phyloP scores from a whole-genome alignment of 2,329 filamentous ascomycete species.

The Peltaster fructicola region DNA sequence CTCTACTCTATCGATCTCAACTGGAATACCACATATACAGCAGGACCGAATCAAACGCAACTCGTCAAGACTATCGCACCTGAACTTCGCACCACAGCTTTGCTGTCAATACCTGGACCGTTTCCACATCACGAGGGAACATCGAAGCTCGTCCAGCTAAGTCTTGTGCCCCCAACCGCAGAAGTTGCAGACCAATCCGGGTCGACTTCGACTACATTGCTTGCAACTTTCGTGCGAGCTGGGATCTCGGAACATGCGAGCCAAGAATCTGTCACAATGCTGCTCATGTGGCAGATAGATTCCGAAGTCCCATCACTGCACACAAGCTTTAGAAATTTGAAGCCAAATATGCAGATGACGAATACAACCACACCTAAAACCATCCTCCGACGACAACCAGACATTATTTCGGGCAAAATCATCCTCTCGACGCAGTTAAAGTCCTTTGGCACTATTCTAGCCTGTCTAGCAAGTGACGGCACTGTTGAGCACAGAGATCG shows the following conservation, averaged over 20 bases:
- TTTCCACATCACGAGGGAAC: conserved; percentile 12
- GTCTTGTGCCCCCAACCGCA: conserved; percentile 31
- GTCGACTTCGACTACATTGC: conserved; percentile 31
- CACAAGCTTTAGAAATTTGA: conserved; percentile 21
- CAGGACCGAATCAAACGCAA: conserved; percentile 3
- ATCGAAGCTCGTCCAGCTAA: conserved; percentile 12
- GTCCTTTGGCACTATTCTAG: conserved; percentile 53
- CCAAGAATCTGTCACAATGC: conserved; percentile 51
- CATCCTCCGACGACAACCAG: conserved; percentile 45
- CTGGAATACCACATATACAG: conserved; percentile 43
- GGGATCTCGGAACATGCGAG: conserved; percentile 19
- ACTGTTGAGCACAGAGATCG: conserved; percentile 66
- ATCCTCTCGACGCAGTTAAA: conserved; percentile 50
- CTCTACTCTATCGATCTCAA: conserved; percentile 56
- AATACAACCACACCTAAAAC: conserved; percentile 15
- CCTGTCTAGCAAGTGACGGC: conserved; percentile 62
- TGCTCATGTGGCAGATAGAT: conserved; percentile 67
- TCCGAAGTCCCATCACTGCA: conserved; percentile 24
- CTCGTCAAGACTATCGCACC: conserved; percentile 7
- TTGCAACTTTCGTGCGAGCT: conserved; percentile 53
- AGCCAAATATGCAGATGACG: conserved; percentile 8
- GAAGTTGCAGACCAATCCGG: conserved; percentile 38
- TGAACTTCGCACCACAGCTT: conserved; percentile 13
- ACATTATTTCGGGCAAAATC: conserved; percentile 52
- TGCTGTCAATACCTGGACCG: conserved; percentile 11